phyloP scores from a whole-genome alignment of 1,284 basidiomycete species.

The Athelia psychrophila region DNA sequence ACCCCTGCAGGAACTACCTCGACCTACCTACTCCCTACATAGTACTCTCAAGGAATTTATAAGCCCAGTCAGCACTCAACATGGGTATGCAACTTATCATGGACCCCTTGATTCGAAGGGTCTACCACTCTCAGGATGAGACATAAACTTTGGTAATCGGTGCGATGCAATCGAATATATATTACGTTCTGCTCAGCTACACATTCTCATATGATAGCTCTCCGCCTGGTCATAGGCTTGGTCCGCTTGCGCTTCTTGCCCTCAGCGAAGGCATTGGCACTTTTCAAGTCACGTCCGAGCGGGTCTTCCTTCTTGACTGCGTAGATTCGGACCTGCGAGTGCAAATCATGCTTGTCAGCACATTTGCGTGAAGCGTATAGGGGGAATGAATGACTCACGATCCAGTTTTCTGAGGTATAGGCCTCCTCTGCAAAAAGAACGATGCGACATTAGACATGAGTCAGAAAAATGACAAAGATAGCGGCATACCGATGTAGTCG shows the following conservation, averaged over 20 bases:
- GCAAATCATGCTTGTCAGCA: constrained; percentile 5
- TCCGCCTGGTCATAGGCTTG: constrained; percentile 61
- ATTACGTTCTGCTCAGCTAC: background rate
- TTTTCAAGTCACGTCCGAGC: constrained; percentile 86
- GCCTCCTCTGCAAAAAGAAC: constrained; percentile 72
- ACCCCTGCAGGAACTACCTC: too few species aligned
- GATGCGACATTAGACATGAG: constrained; percentile 8
- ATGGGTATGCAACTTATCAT: too few species aligned
- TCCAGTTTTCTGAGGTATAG: constrained; percentile 98
- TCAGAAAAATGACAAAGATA: constrained; percentile 5
- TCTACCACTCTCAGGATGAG: too few species aligned
- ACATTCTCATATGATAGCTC: constrained; percentile 33
- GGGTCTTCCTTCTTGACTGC: constrained; percentile 94
- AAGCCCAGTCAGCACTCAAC: too few species aligned
- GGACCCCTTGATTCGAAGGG: too few species aligned
- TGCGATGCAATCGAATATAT: too few species aligned
- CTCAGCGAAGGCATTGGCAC: constrained; percentile 78
- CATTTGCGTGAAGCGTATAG: constrained; percentile 2
- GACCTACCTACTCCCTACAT: too few species aligned
- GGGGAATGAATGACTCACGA: constrained; percentile 52
- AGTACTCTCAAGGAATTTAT: too few species aligned
- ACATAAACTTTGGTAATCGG: too few species aligned
- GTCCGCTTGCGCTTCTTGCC: constrained; percentile 87
- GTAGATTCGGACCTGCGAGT: constrained; percentile 84
- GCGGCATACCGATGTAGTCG: constrained; percentile 80